phyloP scores from a whole-genome alignment of 2,329 filamentous ascomycete species.

The Ophiosphaerella korrae region DNA sequence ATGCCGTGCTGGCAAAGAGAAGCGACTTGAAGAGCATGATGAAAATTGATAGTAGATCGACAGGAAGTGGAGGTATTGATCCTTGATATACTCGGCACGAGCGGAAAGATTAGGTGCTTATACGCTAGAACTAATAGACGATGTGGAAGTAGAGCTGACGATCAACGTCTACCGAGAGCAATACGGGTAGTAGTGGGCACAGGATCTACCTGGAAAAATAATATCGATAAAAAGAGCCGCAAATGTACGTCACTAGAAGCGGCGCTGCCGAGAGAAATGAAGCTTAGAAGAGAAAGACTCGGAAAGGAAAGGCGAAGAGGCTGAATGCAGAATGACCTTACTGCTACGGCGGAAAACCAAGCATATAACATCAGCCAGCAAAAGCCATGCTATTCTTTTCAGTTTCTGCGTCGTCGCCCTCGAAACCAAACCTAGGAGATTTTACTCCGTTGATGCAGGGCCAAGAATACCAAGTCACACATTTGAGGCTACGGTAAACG shows the following conservation, averaged over 20 bases:
- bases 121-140: background rate
- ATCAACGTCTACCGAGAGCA: constrained; percentile 16
- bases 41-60: constrained; percentile 4
- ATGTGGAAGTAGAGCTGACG: constrained; percentile 8
- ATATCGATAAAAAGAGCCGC: constrained; percentile 16
- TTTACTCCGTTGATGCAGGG: constrained; percentile 17
- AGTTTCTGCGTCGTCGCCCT: background rate
- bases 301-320: constrained; percentile 8
- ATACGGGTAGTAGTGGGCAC: constrained; percentile 5
- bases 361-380: constrained; percentile 15
- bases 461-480: constrained; percentile 40
- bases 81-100: background rate
- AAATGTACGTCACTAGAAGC: constrained; percentile 5
- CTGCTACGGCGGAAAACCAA: constrained; percentile 8
- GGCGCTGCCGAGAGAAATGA: constrained; percentile 11
- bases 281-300: constrained; percentile 18
- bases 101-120: background rate
- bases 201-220: constrained; percentile 19
- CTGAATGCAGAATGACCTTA: constrained; percentile 10
- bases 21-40: constrained; percentile 41
- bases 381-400: background rate
- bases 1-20: constrained; percentile 40
- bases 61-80: background rate
- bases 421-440: background rate
- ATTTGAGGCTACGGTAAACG: constrained; percentile 14